These are phyloP conservation scores for Pythium periplocum DNA, from an alignment of 352 stramenopile species.

Conservation along the genomic window DNA sequence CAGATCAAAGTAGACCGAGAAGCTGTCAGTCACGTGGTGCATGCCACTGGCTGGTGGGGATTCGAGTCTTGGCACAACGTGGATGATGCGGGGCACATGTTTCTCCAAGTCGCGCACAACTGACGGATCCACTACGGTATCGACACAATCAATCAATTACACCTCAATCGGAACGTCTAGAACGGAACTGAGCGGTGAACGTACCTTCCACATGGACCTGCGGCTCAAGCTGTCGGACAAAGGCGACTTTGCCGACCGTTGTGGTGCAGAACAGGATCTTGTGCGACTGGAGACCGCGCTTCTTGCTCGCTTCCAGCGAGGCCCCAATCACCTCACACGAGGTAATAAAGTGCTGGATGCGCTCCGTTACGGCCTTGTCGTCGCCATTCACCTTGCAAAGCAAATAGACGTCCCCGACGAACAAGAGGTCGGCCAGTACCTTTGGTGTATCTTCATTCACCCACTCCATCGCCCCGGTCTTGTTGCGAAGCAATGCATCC, in stretches of 20 bases:
- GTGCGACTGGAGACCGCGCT: constrained; percentile 43
- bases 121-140: constrained; percentile 37
- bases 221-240: constrained; percentile 85
- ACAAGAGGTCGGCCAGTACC: constrained; percentile 52
- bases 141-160: constrained; percentile 2
- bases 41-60: constrained; percentile 18
- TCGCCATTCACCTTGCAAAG: constrained; percentile 38
- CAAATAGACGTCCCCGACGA: constrained; percentile 63
- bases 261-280: constrained; percentile 83
- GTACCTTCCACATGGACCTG: constrained; percentile 79
- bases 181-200: not conserved
- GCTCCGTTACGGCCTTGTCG: constrained; percentile 26
- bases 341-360: constrained; percentile 47
- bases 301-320: constrained; percentile 18
- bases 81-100: constrained; percentile 68
- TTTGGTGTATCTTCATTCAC: constrained; percentile 31
- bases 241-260: constrained; percentile 68
- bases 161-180: not conserved
- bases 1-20: constrained; percentile 64
- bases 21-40: constrained; percentile 63
- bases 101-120: constrained; percentile 64
- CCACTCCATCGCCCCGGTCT: constrained; percentile 38
- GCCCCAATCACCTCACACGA: constrained; percentile 19
- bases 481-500: constrained; percentile 38
- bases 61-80: constrained; percentile 34